Conservation (phyloP, 1,284 basidiomycete genomes). For the Trametes sp. region DNA sequence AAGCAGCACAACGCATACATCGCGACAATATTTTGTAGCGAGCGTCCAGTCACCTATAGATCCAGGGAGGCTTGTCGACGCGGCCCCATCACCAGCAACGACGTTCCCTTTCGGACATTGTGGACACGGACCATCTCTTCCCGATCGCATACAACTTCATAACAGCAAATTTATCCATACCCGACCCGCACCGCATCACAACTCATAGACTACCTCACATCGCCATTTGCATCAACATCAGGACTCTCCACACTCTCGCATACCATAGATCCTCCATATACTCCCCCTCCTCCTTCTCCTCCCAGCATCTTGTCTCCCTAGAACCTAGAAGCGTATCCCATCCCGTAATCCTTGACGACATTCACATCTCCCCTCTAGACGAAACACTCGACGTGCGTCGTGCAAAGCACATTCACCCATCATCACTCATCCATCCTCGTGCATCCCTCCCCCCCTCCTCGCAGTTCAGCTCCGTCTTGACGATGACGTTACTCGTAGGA, state of each 20-base stretch:
- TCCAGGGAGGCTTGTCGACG: background rate
- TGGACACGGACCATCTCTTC: conserved; percentile 19
- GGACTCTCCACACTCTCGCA: conserved; percentile 6
- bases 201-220: conserved; percentile 1
- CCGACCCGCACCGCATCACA: background rate
- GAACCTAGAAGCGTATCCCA: no score
- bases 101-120: conserved; percentile 14
- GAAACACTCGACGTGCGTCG: no score
- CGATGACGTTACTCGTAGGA: no score
- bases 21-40: background rate
- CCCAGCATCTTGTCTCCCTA: background rate
- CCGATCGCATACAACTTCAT: background rate
- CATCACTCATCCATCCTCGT: no score
- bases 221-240: conserved; percentile 4
- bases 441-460: no score
- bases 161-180: background rate
- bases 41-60: background rate
- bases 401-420: no score
- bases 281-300: background rate
- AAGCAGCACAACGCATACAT: background rate
- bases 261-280: conserved; percentile 18
- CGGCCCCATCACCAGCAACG: background rate
- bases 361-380: no score
- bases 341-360: no score
- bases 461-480: no score